Evolutionary conservation across 139 green algal genomes (phyloP), one percentile per base, ranked within the genome.

Genomic region (Chlorella sp.): DNA sequence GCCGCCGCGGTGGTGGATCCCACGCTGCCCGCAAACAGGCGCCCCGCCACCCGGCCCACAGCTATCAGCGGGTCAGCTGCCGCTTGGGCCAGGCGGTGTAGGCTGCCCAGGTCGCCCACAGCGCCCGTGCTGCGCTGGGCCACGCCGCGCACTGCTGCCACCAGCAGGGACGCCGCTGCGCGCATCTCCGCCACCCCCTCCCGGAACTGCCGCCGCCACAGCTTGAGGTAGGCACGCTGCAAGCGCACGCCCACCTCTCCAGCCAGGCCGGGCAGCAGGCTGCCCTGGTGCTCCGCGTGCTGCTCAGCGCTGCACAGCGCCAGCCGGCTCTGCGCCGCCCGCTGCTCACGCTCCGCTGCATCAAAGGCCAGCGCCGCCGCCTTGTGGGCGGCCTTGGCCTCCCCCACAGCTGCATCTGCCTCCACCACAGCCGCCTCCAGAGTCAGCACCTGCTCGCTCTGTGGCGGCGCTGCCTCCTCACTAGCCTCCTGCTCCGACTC

Each of bases 1-100:
- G 92, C 92, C 30, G 93, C 81, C 56, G 87, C 85, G 28, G 92
- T 92, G 32, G 87, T 92, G 78, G 80, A 88, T 36, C 85, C 87
- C 44, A 94, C 30, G 28, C 86, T 87, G 28, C 84, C 65, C 21
- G 88, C 36, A 30, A 91, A 75, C 67, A 90, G 81, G 38, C 64
- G 72, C 23, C 79, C 85, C 17, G 78, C 67, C 32, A 74, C 78
- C 2, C 81, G 88, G 7, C 80, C 88, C 39, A 92, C 70, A 3
- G 63, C 51, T 26, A 92, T 41, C n/a, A 95, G 82, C 39, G 90
- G 90, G 56, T 87, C 90, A 0, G 86, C 81, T 2, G 86, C 86
- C 30, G 79, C 86, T n/a, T 72, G 44, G 25, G 74, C 72, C 68
- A 93, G 78, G 51, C 85, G 85, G 71, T 91, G 90, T 62, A 91